phyloP scores from a whole-genome alignment of 78 protist genomes.

The Creolimax fragrantissima region DNA sequence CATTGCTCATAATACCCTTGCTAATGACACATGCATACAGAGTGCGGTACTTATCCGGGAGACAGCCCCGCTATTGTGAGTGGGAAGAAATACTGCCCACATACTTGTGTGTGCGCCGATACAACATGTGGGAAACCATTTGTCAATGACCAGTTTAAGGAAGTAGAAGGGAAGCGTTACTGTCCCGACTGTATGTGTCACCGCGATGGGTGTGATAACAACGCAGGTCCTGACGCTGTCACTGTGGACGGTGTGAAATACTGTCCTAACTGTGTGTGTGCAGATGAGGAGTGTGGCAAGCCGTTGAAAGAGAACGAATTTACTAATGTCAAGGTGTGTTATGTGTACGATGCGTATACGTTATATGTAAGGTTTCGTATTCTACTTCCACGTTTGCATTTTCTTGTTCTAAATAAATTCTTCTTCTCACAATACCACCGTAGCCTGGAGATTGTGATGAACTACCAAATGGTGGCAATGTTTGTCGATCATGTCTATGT shows the following conservation, averaged over 20 bases:
- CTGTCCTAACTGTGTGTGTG: constrained; percentile 23
- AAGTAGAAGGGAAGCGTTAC: constrained; percentile 29
- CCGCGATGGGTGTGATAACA: neutral
- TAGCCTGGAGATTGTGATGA: neutral
- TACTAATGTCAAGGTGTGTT: neutral
- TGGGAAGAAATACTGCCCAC: constrained; percentile 19
- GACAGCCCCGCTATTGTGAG: neutral
- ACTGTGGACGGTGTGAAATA: neutral
- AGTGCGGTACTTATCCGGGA: constrained; percentile 2
- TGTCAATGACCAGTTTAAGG: constrained; percentile 17
- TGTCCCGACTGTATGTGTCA: constrained; percentile 29
- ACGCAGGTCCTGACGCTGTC: neutral
- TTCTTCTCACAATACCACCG: too few relatives aligned
- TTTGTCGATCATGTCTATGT: constrained; percentile 10
- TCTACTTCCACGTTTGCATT: too few relatives aligned
- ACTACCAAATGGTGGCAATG: constrained; percentile 13
- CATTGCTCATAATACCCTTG: neutral
- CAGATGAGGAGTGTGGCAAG: constrained; percentile 17
- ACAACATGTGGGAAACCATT: constrained; percentile 2
- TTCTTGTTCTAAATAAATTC: too few relatives aligned
- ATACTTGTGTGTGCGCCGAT: constrained; percentile 9
- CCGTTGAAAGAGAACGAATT: constrained; percentile 1
- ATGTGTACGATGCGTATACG: too few relatives aligned
- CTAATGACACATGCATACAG: neutral
- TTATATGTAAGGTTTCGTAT: too few relatives aligned